phyloP scores from a whole-genome alignment of 225 moss, liverwort and hornwort species.

The Lunularia cruciata region DNA sequence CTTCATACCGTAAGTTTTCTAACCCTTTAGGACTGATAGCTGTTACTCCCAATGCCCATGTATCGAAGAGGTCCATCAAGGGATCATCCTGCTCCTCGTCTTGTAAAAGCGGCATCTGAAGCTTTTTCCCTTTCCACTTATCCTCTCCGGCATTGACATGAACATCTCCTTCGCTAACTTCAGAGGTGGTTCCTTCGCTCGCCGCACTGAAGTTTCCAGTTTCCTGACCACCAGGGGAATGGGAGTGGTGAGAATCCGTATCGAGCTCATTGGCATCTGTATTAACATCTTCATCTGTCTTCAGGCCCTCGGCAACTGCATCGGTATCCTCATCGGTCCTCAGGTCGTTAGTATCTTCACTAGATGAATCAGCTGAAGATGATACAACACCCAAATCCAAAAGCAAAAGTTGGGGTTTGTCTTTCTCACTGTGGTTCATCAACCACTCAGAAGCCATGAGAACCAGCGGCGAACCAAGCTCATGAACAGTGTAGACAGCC shows the following conservation, averaged over 20 bases:
- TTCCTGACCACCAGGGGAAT: not conserved
- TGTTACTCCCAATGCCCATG: constrained; percentile 41
- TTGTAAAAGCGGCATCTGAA: constrained; percentile 15
- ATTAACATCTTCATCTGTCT: not conserved
- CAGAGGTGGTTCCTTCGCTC: constrained; percentile 13
- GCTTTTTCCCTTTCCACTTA: constrained; percentile 14
- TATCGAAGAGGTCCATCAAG: constrained; percentile 37
- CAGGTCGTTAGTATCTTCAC: not conserved
- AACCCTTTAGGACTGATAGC: constrained; percentile 28
- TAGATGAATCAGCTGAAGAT: not conserved
- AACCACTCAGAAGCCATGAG: constrained; percentile 33
- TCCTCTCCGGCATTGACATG: not conserved
- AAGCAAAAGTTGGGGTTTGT: constrained; percentile 27
- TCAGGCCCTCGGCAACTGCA: not conserved
- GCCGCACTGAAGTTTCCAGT: constrained; percentile 1
- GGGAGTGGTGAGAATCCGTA: not conserved
- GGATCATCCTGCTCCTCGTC: constrained; percentile 37
- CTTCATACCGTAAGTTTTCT: constrained; percentile 22
- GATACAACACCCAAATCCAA: not conserved
- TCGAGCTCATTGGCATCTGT: too few relatives aligned
- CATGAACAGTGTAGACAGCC: constrained; percentile 20
- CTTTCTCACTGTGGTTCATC: constrained; percentile 31
- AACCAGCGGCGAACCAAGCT: constrained; percentile 29
- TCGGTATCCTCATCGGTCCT: not conserved
- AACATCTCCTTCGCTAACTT: constrained; percentile 10